Conservation (phyloP, 1,284 basidiomycete genomes). For the Bondarzewia mesenterica region DNA sequence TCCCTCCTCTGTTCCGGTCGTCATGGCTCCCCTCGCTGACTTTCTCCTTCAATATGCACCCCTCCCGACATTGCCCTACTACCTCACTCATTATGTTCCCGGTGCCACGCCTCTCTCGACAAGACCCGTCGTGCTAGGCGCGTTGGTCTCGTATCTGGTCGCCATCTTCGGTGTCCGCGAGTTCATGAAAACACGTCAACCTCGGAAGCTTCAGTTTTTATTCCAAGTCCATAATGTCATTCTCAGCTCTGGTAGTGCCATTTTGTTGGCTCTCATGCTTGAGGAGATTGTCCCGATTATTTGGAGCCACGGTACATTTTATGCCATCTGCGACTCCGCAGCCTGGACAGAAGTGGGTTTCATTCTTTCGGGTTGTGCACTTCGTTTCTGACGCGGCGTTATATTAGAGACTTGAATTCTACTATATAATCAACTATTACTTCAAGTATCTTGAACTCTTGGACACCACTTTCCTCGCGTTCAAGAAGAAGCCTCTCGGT, state of each 20-base stretch:
- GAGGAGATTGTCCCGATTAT: slow-evolving; percentile 84
- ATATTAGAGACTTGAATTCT: slow-evolving; percentile 72
- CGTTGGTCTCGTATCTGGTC: slow-evolving; percentile 77
- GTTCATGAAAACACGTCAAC: slow-evolving; percentile 74
- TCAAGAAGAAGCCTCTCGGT: slow-evolving; percentile 98
- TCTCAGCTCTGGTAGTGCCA: slow-evolving; percentile 73
- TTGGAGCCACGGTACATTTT: slow-evolving; percentile 64
- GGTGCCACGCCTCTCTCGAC: slow-evolving; percentile 81
- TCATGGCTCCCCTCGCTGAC: slow-evolving; percentile 70
- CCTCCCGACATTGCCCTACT: slow-evolving; percentile 44
- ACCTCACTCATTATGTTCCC: slow-evolving; percentile 62
- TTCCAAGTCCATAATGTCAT: slow-evolving; percentile 93
- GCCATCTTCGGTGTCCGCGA: slow-evolving; percentile 84
- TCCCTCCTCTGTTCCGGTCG: slow-evolving; percentile 16
- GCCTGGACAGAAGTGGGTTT: slow-evolving; percentile 80
- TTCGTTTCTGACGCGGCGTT: not conserved
- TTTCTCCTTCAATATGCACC: slow-evolving; percentile 52
- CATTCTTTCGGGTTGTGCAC: too few relatives aligned
- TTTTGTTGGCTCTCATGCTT: slow-evolving; percentile 81
- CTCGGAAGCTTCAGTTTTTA: slow-evolving; percentile 75
- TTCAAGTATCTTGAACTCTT: slow-evolving; percentile 93
- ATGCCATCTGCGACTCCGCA: slow-evolving; percentile 68
- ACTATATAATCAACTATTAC: slow-evolving; percentile 98
- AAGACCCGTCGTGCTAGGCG: slow-evolving; percentile 57
- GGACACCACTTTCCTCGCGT: slow-evolving; percentile 94